Base-by-base conservation (phyloP, 2,329 filamentous ascomycete species). In the Colletotrichum liaoningense region DNA sequence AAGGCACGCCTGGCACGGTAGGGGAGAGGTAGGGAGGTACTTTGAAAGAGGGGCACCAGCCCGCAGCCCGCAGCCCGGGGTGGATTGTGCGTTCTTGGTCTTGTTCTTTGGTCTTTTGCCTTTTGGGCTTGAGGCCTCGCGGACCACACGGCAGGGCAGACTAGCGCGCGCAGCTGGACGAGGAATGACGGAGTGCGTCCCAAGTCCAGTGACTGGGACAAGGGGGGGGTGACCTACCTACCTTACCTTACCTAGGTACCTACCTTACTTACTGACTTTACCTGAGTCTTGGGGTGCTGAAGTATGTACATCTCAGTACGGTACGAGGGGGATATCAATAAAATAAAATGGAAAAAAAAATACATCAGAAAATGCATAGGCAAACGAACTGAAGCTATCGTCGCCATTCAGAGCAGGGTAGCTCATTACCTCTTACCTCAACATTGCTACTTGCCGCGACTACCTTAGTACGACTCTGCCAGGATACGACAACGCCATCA, bases 121-220 rank as follows among this genome's bases (percentile, higher is more conserved):
- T 35, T 35, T 35, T 35, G 59, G 46, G 58, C 59, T 69, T 49
- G 70, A 70, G 67, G 70, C 67, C 70, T 73, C 70, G 67, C 67
- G 70, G 70, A 73, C 70, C 60, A 73, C 58, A 73, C 59, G 67
- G 70, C 67, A 73, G 67, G 70, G 60, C 67, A 73, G 67, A 70
- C 70, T 73, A 73, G 70, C 67, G 67, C 55, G 67, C 55, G 70
- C 70, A 73, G 67, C 70, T 73, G 70, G 67, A 56, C 67, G 62
- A 73, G 70, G 56, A 70, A 73, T 73, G 70, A 73, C 70, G 70
- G 70, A 73, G 70, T 73, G 60, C 56, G 60, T 73, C 70, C 67
- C 70, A 73, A 73, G 55, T 73, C 66, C 67, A 60, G 60, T 52
- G 28, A 46, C 59, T 33, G 22, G 26, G 54, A 7, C 30, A 68